Evolutionary conservation across 2,329 filamentous ascomycete genomes (phyloP).

Genomic region (Hymenoscyphus infarciens): DNA sequence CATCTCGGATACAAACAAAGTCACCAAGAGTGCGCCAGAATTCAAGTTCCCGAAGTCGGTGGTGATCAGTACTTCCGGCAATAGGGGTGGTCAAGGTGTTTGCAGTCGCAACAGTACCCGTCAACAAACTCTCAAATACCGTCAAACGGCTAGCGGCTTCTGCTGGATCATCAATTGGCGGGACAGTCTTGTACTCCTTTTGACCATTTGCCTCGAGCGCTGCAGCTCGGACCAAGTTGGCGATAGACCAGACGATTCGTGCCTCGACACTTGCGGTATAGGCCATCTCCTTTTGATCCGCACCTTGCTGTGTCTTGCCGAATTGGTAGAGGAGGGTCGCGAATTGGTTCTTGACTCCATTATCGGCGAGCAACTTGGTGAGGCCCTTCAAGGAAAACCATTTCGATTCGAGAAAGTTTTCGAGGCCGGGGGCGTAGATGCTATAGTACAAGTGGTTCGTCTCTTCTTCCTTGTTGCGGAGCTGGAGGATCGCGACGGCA

Average conservation of each 20-base stretch:
- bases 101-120: slow-evolving; percentile 59
- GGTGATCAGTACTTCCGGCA: slow-evolving; percentile 48
- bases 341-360: slow-evolving; percentile 62
- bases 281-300: slow-evolving; percentile 49
- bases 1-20: slow-evolving; percentile 63
- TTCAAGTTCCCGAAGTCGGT: slow-evolving; percentile 61
- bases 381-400: slow-evolving; percentile 65
- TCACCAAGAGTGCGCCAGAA: slow-evolving; percentile 81
- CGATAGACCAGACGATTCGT: slow-evolving; percentile 57
- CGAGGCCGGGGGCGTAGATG: slow-evolving; percentile 71
- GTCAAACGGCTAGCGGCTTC: slow-evolving; percentile 68
- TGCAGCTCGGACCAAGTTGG: slow-evolving; percentile 40
- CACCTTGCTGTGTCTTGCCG: slow-evolving; percentile 45
- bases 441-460: slow-evolving; percentile 70
- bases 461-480: slow-evolving; percentile 54
- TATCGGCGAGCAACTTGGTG: slow-evolving; percentile 47
- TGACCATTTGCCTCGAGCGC: slow-evolving; percentile 32
- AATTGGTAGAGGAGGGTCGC: slow-evolving; percentile 59
- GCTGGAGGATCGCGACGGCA: slow-evolving; percentile 43
- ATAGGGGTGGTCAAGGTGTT: slow-evolving; percentile 55
- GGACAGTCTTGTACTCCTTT: slow-evolving; percentile 39
- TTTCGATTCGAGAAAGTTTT: slow-evolving; percentile 73
- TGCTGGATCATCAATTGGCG: slow-evolving; percentile 54
- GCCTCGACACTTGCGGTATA: slow-evolving; percentile 54
- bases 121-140: slow-evolving; percentile 73